Conservation (phyloP, 768 basidiomycete genomes). For the Leucocoprinus leucothites region DNA sequence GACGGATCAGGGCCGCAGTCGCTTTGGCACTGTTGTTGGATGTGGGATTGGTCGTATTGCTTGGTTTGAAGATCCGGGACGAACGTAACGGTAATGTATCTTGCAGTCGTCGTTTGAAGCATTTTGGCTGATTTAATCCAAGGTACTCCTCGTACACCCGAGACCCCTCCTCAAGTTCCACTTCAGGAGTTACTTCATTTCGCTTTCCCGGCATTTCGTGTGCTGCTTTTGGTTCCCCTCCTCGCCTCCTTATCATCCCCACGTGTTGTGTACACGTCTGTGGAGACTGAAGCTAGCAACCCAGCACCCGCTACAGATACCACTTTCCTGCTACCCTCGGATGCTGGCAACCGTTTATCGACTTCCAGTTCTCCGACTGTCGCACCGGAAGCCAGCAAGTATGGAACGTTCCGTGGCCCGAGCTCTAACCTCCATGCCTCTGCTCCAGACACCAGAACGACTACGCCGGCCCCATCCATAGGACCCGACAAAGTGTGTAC, state of each 20-base stretch:
- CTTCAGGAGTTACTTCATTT: slow-evolving; percentile 34
- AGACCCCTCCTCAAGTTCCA: slow-evolving; percentile 23
- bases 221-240: slow-evolving; percentile 58
- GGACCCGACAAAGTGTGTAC: slow-evolving; percentile 37
- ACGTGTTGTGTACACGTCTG: slow-evolving; percentile 58
- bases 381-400: slow-evolving; percentile 48
- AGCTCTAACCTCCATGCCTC: slow-evolving; percentile 51
- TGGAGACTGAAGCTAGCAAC: slow-evolving; percentile 37
- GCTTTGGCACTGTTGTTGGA: slow-evolving; percentile 56
- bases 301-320: slow-evolving; percentile 41
- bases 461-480: slow-evolving; percentile 44
- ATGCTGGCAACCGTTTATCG: slow-evolving; percentile 39
- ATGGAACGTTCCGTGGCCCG: slow-evolving; percentile 67
- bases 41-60: slow-evolving; percentile 53
- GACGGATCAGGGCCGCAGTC: slow-evolving; percentile 53
- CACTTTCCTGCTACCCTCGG: slow-evolving; percentile 55
- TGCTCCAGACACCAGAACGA: slow-evolving; percentile 50
- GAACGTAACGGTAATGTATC: slow-evolving; percentile 28
- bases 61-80: slow-evolving; percentile 39
- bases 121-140: slow-evolving; percentile 5
- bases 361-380: slow-evolving; percentile 47
- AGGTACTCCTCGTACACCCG: slow-evolving; percentile 25
- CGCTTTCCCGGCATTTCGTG: slow-evolving; percentile 60
- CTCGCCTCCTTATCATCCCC: slow-evolving; percentile 62
- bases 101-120: slow-evolving; percentile 10